These are phyloP conservation scores for Lodderomyces orthopsilosis DNA, from an alignment of 1,139 yeast species.

Conservation along the genomic window DNA sequence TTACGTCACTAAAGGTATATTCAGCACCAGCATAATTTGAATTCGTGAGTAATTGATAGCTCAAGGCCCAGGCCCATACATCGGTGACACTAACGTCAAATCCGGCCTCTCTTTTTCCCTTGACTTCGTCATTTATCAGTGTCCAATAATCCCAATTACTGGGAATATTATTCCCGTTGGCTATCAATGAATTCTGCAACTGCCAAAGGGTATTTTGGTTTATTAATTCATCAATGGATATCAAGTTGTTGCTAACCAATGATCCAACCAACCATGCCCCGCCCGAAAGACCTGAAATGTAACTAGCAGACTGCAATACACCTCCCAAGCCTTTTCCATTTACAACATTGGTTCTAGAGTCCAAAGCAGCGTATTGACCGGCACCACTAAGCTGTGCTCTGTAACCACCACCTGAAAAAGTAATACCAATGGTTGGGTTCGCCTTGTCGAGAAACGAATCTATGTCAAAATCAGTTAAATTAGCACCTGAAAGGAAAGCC, in stretches of 20 bases:
- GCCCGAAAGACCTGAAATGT: slow-evolving; percentile 40
- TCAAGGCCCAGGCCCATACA: slow-evolving; percentile 39
- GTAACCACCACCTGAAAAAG: slow-evolving; percentile 91
- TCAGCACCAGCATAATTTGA: slow-evolving; percentile 29
- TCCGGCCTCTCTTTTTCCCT: slow-evolving; percentile 32
- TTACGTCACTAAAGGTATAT: slow-evolving; percentile 30
- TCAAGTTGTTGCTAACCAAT: slow-evolving; percentile 32
- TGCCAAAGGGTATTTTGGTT: slow-evolving; percentile 22
- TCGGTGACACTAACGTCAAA: slow-evolving; percentile 31
- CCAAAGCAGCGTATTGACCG: slow-evolving; percentile 78
- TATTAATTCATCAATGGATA: slow-evolving; percentile 33
- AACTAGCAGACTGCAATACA: slow-evolving; percentile 36
- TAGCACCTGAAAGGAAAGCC: slow-evolving; percentile 55
- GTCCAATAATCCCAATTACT: slow-evolving; percentile 32
- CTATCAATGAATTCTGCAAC: slow-evolving; percentile 18
- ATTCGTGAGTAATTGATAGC: slow-evolving; percentile 36
- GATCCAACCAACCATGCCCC: slow-evolving; percentile 41
- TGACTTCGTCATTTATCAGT: slow-evolving; percentile 30
- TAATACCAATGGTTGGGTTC: slow-evolving; percentile 40
- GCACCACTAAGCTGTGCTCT: slow-evolving; percentile 92
- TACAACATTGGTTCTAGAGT: slow-evolving; percentile 63
- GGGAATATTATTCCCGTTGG: slow-evolving; percentile 25
- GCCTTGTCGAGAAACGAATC: slow-evolving; percentile 36
- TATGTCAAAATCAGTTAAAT: slow-evolving; percentile 58
- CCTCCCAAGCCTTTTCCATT: slow-evolving; percentile 33